Conservation (phyloP, 2,329 filamentous ascomycete genomes). For the Phialocephala sp. region DNA sequence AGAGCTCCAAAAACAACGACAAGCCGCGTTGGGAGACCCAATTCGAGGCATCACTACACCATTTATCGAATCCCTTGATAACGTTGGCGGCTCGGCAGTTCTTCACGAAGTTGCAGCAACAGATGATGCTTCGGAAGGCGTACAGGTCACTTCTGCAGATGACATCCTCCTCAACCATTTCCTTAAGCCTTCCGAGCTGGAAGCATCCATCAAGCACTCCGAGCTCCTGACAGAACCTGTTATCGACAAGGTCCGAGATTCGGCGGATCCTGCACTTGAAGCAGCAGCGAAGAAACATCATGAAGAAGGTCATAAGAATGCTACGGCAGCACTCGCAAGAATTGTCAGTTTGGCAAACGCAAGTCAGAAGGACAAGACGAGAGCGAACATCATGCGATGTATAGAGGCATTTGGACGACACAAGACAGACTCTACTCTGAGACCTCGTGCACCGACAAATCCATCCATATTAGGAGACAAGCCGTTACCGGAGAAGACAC, state of each 20-base stretch:
- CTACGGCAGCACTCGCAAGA: conserved; percentile 75
- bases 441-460: conserved; percentile 45
- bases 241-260: conserved; percentile 42
- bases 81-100: conserved; percentile 47
- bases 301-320: conserved; percentile 65
- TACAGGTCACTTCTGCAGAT: conserved; percentile 50
- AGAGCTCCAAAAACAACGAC: conserved; percentile 69
- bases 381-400: conserved; percentile 84
- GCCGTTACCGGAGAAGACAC: conserved; percentile 50
- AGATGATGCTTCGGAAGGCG: conserved; percentile 51
- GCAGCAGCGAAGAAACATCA: conserved; percentile 48
- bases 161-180: conserved; percentile 76
- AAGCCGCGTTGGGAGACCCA: conserved; percentile 73
- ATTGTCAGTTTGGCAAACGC: conserved; percentile 81
- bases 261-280: conserved; percentile 51
- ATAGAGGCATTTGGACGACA: conserved; percentile 90
- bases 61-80: conserved; percentile 83
- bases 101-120: conserved; percentile 34
- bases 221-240: conserved; percentile 69
- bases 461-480: conserved; percentile 27
- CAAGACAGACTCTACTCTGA: conserved; percentile 76
- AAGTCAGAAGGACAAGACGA: conserved; percentile 77
- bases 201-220: conserved; percentile 69
- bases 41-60: conserved; percentile 79
- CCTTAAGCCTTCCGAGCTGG: conserved; percentile 70